Evolutionary conservation across 495 filamentous ascomycete species (phyloP).

Genomic region (Tricharina praecox): DNA sequence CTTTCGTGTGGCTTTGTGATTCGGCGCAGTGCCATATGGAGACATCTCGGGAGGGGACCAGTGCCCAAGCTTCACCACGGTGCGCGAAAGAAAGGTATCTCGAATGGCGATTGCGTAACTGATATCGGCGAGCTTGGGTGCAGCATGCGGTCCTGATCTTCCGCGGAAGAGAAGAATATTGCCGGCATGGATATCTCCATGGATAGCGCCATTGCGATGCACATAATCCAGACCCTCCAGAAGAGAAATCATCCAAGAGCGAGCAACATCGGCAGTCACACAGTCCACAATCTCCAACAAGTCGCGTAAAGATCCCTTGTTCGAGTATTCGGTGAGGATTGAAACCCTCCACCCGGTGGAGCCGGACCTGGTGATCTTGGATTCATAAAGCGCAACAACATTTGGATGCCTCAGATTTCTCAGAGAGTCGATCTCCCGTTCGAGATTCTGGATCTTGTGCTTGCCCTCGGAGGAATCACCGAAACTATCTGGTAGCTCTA

Average conservation of each 20-base stretch:
- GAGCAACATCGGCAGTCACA: conserved; percentile 52
- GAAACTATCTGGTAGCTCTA: conserved; percentile 38
- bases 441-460: conserved; percentile 47
- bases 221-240: conserved; percentile 76
- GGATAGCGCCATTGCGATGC: conserved; percentile 64
- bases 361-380: conserved; percentile 43
- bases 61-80: conserved; percentile 52
- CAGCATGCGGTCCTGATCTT: conserved; percentile 37
- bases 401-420: conserved; percentile 63
- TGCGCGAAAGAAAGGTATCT: conserved; percentile 34
- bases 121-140: conserved; percentile 52
- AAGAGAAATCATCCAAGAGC: conserved; percentile 77
- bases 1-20: conserved; percentile 34
- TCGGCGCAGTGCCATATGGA: conserved; percentile 41
- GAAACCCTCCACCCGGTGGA: conserved; percentile 53
- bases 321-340: conserved; percentile 57
- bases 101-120: conserved; percentile 48
- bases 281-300: conserved; percentile 59
- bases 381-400: conserved; percentile 60
- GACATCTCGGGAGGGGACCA: conserved; percentile 74
- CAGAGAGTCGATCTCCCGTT: conserved; percentile 50
- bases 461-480: conserved; percentile 35
- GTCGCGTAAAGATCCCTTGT: conserved; percentile 68
- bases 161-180: conserved; percentile 56
- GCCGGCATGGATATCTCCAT: conserved; percentile 57